These are phyloP conservation scores for Colletotrichum lindemuthianum DNA, from an alignment of 2,329 filamentous ascomycete species.

Conservation along the genomic window DNA sequence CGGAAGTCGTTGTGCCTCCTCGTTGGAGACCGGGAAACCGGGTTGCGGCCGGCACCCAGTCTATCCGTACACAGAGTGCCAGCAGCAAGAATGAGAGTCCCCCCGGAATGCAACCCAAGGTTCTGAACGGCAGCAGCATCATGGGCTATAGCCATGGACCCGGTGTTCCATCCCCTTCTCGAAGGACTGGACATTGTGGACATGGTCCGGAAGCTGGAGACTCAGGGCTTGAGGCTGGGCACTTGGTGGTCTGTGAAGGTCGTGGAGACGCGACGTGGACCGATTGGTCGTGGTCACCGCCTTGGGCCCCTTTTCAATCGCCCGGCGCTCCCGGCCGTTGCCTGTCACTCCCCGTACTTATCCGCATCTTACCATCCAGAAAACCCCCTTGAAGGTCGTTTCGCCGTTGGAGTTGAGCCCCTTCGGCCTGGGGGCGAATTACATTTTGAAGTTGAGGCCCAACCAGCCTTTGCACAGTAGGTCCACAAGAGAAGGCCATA, in stretches of 20 bases:
- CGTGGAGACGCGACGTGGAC: conserved; percentile 7
- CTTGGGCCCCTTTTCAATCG: conserved; percentile 26
- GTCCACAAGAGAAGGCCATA: conserved; percentile 26
- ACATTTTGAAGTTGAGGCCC: conserved; percentile 27
- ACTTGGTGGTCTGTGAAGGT: not conserved
- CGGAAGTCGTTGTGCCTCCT: no score
- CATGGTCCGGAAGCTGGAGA: not conserved
- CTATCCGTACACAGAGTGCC: conserved; percentile 13
- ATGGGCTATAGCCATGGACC: not conserved
- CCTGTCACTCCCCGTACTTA: conserved; percentile 3
- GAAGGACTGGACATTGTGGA: conserved; percentile 22
- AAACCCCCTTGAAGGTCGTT: conserved; percentile 14
- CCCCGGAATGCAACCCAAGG: conserved; percentile 20
- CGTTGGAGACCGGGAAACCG: no score
- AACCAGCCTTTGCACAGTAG: conserved; percentile 4
- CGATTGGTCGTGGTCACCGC: conserved; percentile 20
- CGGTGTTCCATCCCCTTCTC: conserved; percentile 28
- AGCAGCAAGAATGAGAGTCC: not conserved
- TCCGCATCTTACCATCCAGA: no score
- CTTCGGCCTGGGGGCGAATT: conserved; percentile 8
- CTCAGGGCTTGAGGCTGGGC: conserved; percentile 2
- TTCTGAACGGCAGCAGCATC: not conserved
- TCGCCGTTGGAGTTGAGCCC: conserved; percentile 28
- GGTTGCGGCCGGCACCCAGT: not conserved
- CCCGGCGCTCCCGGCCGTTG: conserved; percentile 28